Evolutionary conservation across 495 filamentous ascomycete genomes (phyloP), one percentile per base, ranked within the genome.

Genomic region (Penicillium fimorum): DNA sequence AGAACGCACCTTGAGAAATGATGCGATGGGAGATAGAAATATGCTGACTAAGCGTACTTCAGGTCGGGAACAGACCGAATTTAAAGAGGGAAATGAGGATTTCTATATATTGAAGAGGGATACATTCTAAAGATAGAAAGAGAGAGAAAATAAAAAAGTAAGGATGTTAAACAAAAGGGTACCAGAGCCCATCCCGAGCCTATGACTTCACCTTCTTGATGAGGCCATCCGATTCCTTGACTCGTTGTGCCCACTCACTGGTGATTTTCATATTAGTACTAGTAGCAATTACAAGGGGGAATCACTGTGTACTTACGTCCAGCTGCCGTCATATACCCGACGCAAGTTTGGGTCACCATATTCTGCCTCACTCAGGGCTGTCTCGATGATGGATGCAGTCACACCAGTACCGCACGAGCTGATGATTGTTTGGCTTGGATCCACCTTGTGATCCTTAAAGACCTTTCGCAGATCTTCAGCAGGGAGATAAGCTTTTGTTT

Each of bases 321-420:
- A 97, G 64, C 91, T 96, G 15, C 94, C 94, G 79, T 97, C 94
- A 68, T 98, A 98, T 25, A 97, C 77, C 64, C 82, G 86, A 56
- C 88, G 83, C 41, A 84, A 84, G 35, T 84, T 79, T 7, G 84
- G 76, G 33, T 83, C 74, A 12, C 87, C 88, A 66, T 83, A 91
- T 22, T 86, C 88, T 17, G 92, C 91, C 66, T 89, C 86, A 25
- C 77, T 81, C 37, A 98, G 72, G 5, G 94, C 94, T 27, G 91
- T 88, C 65, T 98, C 94, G 55, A 98, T 84, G 17, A 97, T 82
- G 12, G 86, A 87, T n/a, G 95, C 95, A 3, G 92, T 97, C 37
- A 98, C 94, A 25, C 94, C 94, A 12, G 92, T 97, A 29, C 94
- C 94, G 61, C 94, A 98, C 59, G 80, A 91, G 51, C 80, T 89